Evolutionary conservation across 2,329 filamentous ascomycete species (phyloP).

Genomic region (Ceratocystis destructans): DNA sequence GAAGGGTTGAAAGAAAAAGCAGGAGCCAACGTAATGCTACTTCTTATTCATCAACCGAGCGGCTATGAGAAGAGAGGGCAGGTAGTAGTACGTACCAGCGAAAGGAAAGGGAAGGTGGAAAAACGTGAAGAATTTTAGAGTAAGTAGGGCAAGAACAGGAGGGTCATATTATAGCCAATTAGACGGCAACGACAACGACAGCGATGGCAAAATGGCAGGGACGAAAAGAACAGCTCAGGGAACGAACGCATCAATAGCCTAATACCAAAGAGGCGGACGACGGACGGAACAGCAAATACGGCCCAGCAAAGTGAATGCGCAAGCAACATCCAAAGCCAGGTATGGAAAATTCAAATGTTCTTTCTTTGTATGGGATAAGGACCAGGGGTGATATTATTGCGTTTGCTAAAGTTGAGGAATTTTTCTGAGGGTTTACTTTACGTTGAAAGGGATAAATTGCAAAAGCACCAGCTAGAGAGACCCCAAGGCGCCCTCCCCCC

Average conservation of each 20-base stretch:
- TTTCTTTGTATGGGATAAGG: constrained; percentile 2
- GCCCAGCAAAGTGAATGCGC: neutral
- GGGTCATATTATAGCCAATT: constrained; percentile 5
- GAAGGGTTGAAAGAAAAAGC: neutral
- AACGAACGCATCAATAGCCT: neutral
- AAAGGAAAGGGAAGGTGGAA: neutral
- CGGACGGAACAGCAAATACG: neutral
- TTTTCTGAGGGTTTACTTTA: constrained; percentile 2
- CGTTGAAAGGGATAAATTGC: neutral
- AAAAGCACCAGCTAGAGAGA: neutral
- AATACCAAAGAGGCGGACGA: neutral
- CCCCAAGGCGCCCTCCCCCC: neutral
- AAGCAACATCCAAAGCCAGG: neutral
- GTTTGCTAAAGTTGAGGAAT: constrained; percentile 7
- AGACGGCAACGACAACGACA: neutral
- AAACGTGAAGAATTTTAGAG: no score
- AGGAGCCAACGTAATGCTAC: constrained; percentile 5
- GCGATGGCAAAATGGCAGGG: neutral
- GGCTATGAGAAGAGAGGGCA: neutral
- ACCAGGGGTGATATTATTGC: neutral
- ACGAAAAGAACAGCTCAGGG: neutral
- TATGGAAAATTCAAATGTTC: neutral
- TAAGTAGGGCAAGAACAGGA: neutral
- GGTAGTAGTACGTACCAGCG: neutral
- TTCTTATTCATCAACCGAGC: neutral